Base-by-base conservation (phyloP, 345 rosid species). In the Salix koriyanagi region DNA sequence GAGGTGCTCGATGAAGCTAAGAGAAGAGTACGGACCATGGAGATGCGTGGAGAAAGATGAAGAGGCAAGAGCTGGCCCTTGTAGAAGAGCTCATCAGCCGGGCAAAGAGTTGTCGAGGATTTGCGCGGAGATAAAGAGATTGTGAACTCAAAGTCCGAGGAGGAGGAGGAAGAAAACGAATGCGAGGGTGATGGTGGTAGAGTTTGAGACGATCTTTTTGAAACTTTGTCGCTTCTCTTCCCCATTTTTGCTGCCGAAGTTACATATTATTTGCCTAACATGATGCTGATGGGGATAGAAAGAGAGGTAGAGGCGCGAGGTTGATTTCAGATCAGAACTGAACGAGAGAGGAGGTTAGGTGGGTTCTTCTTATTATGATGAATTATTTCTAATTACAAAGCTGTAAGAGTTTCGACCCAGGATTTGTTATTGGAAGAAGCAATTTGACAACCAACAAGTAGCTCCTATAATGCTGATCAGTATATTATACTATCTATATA, bases 21-120 rank as follows among this genome's bases (percentile, higher is more conserved):
- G 65, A 91, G 85, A 9, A 95, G 93, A 18, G 93, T 91, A 14
- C 96, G 97, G 84, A 95, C 99, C 85, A 95, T 90, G 68, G 97
- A 95, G 82, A 91, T 87, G 48, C 99, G 97, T 21, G 97, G 94
- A 18, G 97, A 91, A 77, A 89, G 97, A 62, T 95, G 97, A 72
- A 95, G 97, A 56, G 99, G 97, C 37, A 95, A 86, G 69, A 95
- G 97, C 87, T 92, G 97, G 34, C 99, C 99, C 69, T 93, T 95
- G 97, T 95, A 95, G 89, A 95, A 95, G 77, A 95, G 92, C 76
- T 95, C 99, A 81, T 95, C 99, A 13, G 99, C 99, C 0, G 97
- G 97, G 76, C 95, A 94, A 21, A 91, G 87, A 4, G 89, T 65
- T 54, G 94, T 70, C 26, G 95, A 84, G 72, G 96, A 88, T 73